phyloP scores from a whole-genome alignment of 371 early-diverging fungal genomes.

The Syncephalastrum contaminatum region DNA sequence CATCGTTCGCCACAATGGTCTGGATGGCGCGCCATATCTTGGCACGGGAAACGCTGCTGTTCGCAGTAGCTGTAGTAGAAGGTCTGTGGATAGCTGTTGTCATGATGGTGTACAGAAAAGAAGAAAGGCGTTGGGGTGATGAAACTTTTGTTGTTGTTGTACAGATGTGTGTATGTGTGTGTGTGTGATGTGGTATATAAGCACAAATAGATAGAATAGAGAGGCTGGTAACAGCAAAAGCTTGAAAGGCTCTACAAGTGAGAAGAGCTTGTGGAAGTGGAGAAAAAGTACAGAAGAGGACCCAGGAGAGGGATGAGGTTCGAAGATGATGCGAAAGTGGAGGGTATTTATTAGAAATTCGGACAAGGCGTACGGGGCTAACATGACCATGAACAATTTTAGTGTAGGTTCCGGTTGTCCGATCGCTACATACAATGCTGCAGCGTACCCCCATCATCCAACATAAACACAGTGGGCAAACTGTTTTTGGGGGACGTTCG shows the following conservation, averaged over 20 bases:
- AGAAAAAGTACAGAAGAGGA: slow-evolving; percentile 4
- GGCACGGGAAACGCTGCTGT: slow-evolving; percentile 10
- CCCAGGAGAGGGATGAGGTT: slow-evolving; percentile 3
- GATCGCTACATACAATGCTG: too few relatives aligned
- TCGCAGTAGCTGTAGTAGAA: too few relatives aligned
- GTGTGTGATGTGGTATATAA: slow-evolving; percentile 3
- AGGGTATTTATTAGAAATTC: slow-evolving; percentile 14
- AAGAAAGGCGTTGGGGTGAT: slow-evolving; percentile 2
- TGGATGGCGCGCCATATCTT: slow-evolving; percentile 23
- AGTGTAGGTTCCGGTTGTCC: too few relatives aligned
- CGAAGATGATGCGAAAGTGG: not conserved
- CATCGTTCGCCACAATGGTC: slow-evolving; percentile 11
- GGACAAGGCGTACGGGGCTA: too few relatives aligned
- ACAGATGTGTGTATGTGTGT: not conserved
- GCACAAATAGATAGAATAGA: slow-evolving; percentile 4
- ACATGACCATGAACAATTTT: too few relatives aligned
- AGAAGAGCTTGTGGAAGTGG: slow-evolving; percentile 1
- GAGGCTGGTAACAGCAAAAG: slow-evolving; percentile 3
- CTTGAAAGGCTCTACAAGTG: not conserved
- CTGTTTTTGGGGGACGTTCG: slow-evolving; percentile 7
- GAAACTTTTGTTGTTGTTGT: slow-evolving; percentile 3
- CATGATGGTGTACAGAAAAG: slow-evolving; percentile 9
- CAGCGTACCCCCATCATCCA: too few relatives aligned
- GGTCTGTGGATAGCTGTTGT: too few relatives aligned
- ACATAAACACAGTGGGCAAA: not conserved